Base-by-base conservation (phyloP, 163 green algal genomes). In the Volvox carteri region DNA sequence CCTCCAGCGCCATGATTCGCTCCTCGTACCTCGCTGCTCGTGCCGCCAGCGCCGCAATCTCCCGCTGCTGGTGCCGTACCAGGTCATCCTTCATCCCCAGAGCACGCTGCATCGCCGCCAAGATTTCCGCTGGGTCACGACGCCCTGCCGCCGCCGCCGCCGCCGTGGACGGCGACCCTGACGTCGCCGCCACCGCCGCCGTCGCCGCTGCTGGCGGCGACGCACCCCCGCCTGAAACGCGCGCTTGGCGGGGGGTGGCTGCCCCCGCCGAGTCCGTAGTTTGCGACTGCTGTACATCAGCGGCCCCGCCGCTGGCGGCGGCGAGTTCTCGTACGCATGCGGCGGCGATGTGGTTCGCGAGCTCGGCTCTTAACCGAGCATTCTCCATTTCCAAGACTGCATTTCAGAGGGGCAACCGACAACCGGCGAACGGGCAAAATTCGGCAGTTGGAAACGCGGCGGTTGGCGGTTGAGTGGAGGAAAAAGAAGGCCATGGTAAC, bases 301-400 rank as follows among this genome's bases (percentile, higher is more conserved):
- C 33, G 39, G 30, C 62, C 7, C 39, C 42, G 70, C 19, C 23
- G 25, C 73, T 42, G 73, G 70, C 39, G 1, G 25, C 35, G 1
- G 46, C 81, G 3, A 93, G 73, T 62, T 91, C 80, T 8, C 80
- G 86, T 30, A 90, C 42, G 41, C 72, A 85, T 21, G 78, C 50
- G 0, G 79, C 81, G 0, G 94, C 95, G 3, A 96, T 86, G 54
- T 94, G 77, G 4, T 83, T 87, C 8, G 95, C 95, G 21, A 96
- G 89, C 44, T 97, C 93, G 2, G 94, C 88, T 0, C 93, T 89
- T 16, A 97, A 90, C 54, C 91, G 91, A 3, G 94, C 93, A 77
- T 97, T 97, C 78, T 97, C 93, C 79, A 97, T 86, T 52, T 94
- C 89, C 81, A 96, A 81, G 28, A 58, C 78, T 80, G 86, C 60